Percentiles rank a stretch among this genome's conserved stretches.
phyloP scores from a whole-genome alignment of 1,284 basidiomycete genomes.

The Pisolithus thermaeus region DNA sequence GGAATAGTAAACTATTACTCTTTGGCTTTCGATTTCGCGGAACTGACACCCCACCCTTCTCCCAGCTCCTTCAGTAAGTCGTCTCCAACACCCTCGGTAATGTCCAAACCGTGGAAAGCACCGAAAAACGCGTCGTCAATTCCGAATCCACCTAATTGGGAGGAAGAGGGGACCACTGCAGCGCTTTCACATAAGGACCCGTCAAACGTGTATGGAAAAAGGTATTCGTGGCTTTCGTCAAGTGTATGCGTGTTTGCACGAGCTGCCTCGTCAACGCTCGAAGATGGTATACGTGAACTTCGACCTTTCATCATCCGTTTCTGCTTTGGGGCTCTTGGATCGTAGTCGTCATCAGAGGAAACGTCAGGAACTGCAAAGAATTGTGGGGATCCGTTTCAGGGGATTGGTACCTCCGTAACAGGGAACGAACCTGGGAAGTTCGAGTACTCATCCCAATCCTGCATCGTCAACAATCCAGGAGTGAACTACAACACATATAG shows the following conservation, averaged over 20 bases:
- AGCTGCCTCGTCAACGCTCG: conserved; percentile 33
- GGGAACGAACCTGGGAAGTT: conserved; percentile 32
- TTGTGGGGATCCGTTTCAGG: not conserved
- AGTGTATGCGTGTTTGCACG: conserved; percentile 57
- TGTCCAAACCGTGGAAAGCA: conserved; percentile 48
- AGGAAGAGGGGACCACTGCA: conserved; percentile 45
- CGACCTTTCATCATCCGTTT: conserved; percentile 28
- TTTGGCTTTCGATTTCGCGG: conserved; percentile 17
- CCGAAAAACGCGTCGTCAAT: conserved; percentile 51
- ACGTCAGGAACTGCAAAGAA: conserved; percentile 17
- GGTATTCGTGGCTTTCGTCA: conserved; percentile 60
- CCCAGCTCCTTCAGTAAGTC: conserved; percentile 70
- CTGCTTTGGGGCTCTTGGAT: conserved; percentile 34
- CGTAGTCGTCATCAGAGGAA: conserved; percentile 45
- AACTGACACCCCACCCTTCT: conserved; percentile 53
- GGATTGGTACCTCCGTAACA: not conserved
- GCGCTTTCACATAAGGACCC: conserved; percentile 43
- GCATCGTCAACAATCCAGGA: conserved; percentile 1
- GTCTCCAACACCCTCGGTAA: conserved; percentile 56
- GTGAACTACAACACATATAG: not conserved
- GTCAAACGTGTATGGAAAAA: conserved; percentile 62
- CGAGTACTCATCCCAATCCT: conserved; percentile 65
- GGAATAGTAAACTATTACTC: conserved; percentile 8
- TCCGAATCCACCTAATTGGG: conserved; percentile 45
- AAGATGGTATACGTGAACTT: conserved; percentile 12